Base-by-base conservation (phyloP, 257 asterid genomes). In the Ligustrum vulgare region DNA sequence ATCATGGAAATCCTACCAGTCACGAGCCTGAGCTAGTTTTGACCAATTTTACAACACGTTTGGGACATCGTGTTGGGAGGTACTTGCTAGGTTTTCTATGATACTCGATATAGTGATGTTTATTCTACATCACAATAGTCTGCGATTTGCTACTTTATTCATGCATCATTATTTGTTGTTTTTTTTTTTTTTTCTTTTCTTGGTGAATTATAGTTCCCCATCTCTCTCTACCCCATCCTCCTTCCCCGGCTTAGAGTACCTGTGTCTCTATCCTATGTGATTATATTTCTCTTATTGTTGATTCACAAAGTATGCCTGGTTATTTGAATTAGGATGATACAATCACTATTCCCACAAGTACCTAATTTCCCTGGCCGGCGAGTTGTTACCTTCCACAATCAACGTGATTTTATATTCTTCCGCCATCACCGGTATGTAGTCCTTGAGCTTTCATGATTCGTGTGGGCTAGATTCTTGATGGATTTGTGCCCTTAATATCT, bases 11-110 rank as follows among this genome's bases (percentile, higher is more conserved):
- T 80, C 98, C 98, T 1, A 94, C 98, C 72, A 85, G 83, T 80
- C 98, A 94, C 83, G 82, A 84, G 74, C 98, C 98, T 66, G 98
- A 94, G 88, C 82, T 94, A 71, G 92, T 90, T 81, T 77, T 94
- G 75, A 88, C 77, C 79, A 92, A 94, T 81, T 94, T 94, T 89
- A 90, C 98, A 37, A 90, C 98, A 32, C 97, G 98, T 15, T 84
- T 94, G 88, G 98, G 98, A 28, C 96, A 89, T 81, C 98, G 98
- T 79, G 72, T 92, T 39, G 97, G 98, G 84, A 94, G 98, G 98
- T 91, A 84, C 23, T 10, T 33, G 28, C 51, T 37, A 66, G 10
- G 37, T 65, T 35, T 37, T 45, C 12, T 35, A 15, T 28, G 39
- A 70, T n/a, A 5, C 72, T 73, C 18, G 32, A 74, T 60, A n/a